Evolutionary conservation across 2,329 filamentous ascomycete genomes (phyloP).

Genomic region (Stenocarpella maydis): DNA sequence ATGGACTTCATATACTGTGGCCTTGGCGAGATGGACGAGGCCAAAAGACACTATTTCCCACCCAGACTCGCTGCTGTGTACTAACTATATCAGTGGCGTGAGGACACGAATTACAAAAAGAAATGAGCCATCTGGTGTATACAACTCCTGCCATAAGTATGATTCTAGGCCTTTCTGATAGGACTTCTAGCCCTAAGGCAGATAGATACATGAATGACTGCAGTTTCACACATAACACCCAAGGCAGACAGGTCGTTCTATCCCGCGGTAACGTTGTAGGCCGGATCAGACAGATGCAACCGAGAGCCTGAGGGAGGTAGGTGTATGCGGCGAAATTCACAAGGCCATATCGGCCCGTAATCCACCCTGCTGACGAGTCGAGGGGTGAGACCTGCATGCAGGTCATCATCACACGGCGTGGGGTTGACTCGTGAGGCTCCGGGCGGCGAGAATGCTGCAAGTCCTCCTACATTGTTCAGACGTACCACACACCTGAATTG

Average conservation of each 20-base stretch:
- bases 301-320: neutral
- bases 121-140: no score
- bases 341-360: neutral
- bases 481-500: neutral
- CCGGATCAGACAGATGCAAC: neutral
- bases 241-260: neutral
- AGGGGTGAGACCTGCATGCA: neutral
- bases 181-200: neutral
- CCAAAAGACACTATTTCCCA: no score
- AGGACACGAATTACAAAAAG: no score
- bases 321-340: no score
- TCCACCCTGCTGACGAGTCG: slow-evolving; percentile 5
- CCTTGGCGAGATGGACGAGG: no score
- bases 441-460: neutral
- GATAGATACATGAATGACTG: neutral
- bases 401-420: neutral
- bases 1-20: no score
- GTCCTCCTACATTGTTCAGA: neutral
- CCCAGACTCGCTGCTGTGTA: no score
- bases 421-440: slow-evolving; percentile 8
- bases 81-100: no score
- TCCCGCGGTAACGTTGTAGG: neutral
- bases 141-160: no score
- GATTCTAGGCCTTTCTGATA: no score
- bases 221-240: neutral